phyloP scores from a whole-genome alignment of 1,284 basidiomycete genomes.

The Earliella scabrosa region DNA sequence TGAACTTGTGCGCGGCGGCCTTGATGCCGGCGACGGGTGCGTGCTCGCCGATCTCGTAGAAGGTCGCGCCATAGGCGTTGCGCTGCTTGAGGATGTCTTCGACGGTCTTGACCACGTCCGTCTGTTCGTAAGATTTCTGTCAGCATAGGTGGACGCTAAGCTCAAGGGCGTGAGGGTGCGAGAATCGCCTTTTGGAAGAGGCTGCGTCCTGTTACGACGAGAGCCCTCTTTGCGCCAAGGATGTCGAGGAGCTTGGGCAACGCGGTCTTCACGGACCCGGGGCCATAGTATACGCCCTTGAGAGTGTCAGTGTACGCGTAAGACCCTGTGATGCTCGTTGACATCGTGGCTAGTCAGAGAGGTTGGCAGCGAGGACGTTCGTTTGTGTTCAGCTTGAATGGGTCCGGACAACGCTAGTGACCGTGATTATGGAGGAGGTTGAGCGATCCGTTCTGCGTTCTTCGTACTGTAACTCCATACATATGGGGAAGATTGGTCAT shows the following conservation, averaged over 20 bases:
- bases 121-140: constrained; percentile 44
- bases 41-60: constrained; percentile 79
- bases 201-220: constrained; percentile 74
- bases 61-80: constrained; percentile 66
- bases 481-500: too few species aligned
- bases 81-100: constrained; percentile 59
- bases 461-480: too few species aligned
- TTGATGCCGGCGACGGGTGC: constrained; percentile 72
- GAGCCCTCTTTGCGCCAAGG: constrained; percentile 61
- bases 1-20: constrained; percentile 61
- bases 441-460: too few species aligned
- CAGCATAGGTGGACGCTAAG: too few species aligned
- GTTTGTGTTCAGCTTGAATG: too few species aligned
- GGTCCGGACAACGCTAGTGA: too few species aligned
- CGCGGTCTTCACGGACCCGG: constrained; percentile 61
- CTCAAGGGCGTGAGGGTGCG: background rate
- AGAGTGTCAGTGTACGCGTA: constrained; percentile 70
- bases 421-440: too few species aligned
- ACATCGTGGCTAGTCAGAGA: background rate
- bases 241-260: constrained; percentile 61
- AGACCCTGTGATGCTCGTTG: constrained; percentile 44
- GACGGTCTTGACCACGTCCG: constrained; percentile 63
- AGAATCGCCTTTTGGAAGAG: constrained; percentile 58
- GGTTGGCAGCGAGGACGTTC: too few species aligned
- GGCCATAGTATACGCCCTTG: constrained; percentile 70